Base-by-base conservation (phyloP, 495 filamentous ascomycete species). In the Tetracladium setigerum region DNA sequence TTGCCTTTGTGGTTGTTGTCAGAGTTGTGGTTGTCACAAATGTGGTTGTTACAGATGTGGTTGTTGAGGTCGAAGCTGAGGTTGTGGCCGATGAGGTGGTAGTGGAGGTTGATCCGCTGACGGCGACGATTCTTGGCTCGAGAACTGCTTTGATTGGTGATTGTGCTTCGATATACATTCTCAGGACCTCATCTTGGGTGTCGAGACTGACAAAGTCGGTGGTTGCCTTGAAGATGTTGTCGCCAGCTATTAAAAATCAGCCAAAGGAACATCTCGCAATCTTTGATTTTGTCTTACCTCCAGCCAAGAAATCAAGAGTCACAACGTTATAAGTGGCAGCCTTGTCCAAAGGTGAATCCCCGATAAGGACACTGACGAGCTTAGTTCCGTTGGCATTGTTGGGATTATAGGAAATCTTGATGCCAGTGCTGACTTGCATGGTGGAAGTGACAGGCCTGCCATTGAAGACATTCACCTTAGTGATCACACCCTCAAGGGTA, bases 291-390 rank as follows among this genome's bases (percentile, higher is more conserved):
- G 22, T 27, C 22, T 27, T 27, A 27, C 34, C 74, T 0, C 59
- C 60, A 0, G 73, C 69, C 4, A 81, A 19, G 41, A 79, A 81
- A 55, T 78, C 76, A 3, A 74, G 51, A 2, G 74, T 77, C 14
- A 73, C 69, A 4, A 79, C 50, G 8, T 57, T 67, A 54, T 81
- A 79, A 36, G 65, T 47, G 13, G 51, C 55, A 0, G 34, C 42
- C 12, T 49, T 10, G 22, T 72, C 68, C 5, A 75, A 56, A 4
- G 58, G 51, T 38, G 62, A 41, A 27, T 27, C 22, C 22, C 22
- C 22, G 19, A 77, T 66, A 1, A 55, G 62, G 0, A 77, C 60
- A 0, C 63, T 51, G 11, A 74, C 63, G 1, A 79, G 65, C 5
- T 58, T 61, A 5, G 37, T 49, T 11, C 63, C 64, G 14, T 46